Conservation (phyloP, 306 rosid genomes). For the Trifolium dubium region DNA sequence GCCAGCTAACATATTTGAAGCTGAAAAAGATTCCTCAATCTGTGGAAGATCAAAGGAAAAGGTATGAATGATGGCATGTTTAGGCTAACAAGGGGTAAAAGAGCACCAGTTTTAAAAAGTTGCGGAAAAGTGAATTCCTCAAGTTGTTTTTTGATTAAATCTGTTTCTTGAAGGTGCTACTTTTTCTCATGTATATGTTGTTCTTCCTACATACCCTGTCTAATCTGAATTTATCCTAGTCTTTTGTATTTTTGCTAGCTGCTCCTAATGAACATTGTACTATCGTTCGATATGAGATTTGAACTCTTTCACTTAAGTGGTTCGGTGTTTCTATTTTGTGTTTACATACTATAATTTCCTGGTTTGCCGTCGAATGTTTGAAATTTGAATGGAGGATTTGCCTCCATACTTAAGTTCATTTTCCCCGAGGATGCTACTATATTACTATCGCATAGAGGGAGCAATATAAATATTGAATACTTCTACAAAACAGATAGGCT, state of each 20-base stretch:
- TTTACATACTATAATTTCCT: too few relatives aligned
- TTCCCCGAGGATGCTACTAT: too few relatives aligned
- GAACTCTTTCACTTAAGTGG: too few relatives aligned
- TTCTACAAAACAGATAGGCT: neutral
- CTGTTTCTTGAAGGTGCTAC: neutral
- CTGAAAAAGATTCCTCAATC: conserved; percentile 35
- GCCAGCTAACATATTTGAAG: conserved; percentile 49
- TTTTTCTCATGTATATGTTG: conserved; percentile 7
- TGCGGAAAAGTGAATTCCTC: conserved; percentile 1
- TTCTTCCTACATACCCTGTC: conserved; percentile 5
- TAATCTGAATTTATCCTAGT: conserved; percentile 11
- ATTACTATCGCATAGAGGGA: too few relatives aligned
- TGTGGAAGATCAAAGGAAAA: conserved; percentile 35
- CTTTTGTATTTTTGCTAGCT: conserved; percentile 6
- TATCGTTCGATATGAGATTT: too few relatives aligned
- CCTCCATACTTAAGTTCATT: too few relatives aligned
- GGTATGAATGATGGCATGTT: conserved; percentile 16
- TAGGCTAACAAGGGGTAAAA: conserved; percentile 38
- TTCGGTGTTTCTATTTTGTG: too few relatives aligned
- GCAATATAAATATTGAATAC: neutral
- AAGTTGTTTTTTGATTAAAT: conserved; percentile 17
- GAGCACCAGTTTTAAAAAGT: conserved; percentile 34
- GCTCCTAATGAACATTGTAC: neutral
- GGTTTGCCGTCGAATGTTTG: too few relatives aligned
- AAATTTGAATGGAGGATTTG: too few relatives aligned